These are phyloP conservation scores for Priceomyces carsonii DNA, from an alignment of 805 yeast species.

Conservation along the genomic window DNA sequence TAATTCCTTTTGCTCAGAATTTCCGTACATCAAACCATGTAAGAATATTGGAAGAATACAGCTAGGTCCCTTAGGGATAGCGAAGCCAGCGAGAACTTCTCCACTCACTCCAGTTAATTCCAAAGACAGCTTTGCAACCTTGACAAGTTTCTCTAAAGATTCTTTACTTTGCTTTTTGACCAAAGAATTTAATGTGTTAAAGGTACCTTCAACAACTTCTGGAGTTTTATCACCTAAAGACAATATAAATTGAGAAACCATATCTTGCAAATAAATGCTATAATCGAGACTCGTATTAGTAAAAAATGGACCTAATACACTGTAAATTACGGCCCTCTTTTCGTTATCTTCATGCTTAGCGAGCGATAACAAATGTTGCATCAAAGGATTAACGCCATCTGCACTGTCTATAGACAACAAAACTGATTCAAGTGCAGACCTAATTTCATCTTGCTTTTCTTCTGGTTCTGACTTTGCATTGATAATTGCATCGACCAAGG, in stretches of 20 bases:
- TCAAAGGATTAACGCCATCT: slow-evolving; percentile 79
- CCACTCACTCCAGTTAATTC: slow-evolving; percentile 61
- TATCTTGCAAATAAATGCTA: slow-evolving; percentile 69
- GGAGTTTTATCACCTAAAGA: slow-evolving; percentile 70
- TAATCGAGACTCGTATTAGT: slow-evolving; percentile 65
- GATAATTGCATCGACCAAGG: slow-evolving; percentile 64
- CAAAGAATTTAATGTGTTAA: slow-evolving; percentile 63
- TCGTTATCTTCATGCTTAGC: slow-evolving; percentile 73
- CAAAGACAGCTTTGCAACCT: slow-evolving; percentile 78
- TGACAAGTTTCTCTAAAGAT: slow-evolving; percentile 71
- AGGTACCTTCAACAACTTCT: slow-evolving; percentile 63
- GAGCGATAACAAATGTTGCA: slow-evolving; percentile 76
- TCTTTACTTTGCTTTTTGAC: slow-evolving; percentile 75
- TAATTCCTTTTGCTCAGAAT: slow-evolving; percentile 74
- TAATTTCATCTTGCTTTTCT: slow-evolving; percentile 42
- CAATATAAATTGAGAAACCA: slow-evolving; percentile 68
- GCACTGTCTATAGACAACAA: slow-evolving; percentile 70
- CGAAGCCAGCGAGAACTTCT: slow-evolving; percentile 71
- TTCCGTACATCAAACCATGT: slow-evolving; percentile 95
- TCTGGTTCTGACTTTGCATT: slow-evolving; percentile 35
- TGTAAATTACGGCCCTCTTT: slow-evolving; percentile 63
- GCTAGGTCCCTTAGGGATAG: slow-evolving; percentile 79
- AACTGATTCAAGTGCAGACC: slow-evolving; percentile 64
- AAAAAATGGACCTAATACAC: slow-evolving; percentile 73
- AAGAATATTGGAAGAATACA: slow-evolving; percentile 88